A percentile compares a stretch with the other conserved stretches of the same genome.
phyloP scores from a whole-genome alignment of 768 basidiomycete species.

The Favolaschia claudopus region DNA sequence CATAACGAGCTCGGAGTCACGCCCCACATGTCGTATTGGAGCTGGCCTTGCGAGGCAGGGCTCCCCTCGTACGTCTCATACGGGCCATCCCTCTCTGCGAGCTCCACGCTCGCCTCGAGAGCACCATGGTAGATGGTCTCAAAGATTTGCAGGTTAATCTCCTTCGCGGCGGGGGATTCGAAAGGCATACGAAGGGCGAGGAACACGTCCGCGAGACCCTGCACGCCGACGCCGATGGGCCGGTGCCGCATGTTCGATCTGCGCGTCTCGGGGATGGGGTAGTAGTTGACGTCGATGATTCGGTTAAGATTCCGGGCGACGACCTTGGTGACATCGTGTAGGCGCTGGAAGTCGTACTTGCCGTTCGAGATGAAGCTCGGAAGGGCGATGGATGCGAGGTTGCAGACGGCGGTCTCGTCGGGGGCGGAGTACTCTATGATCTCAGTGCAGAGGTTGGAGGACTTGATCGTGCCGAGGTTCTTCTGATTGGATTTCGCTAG shows the following conservation, averaged over 20 bases:
- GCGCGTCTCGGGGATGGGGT: slow-evolving; percentile 91
- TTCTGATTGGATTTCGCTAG: slow-evolving; percentile 97
- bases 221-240: slow-evolving; percentile 96
- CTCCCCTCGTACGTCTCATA: slow-evolving; percentile 93
- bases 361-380: slow-evolving; percentile 88
- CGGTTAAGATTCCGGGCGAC: slow-evolving; percentile 93
- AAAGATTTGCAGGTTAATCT: slow-evolving; percentile 94
- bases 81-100: slow-evolving; percentile 79
- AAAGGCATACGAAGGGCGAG: slow-evolving; percentile 97
- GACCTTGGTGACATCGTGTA: slow-evolving; percentile 94
- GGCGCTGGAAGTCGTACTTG: slow-evolving; percentile 91
- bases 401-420: slow-evolving; percentile 98
- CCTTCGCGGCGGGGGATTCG: slow-evolving; percentile 85
- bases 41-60: slow-evolving; percentile 85
- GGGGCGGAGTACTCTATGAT: slow-evolving; percentile 98
- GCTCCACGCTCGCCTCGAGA: slow-evolving; percentile 88
- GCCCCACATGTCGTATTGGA: slow-evolving; percentile 97
- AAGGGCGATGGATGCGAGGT: slow-evolving; percentile 95
- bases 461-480: slow-evolving; percentile 99
- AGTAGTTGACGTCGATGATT: slow-evolving; percentile 95
- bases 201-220: slow-evolving; percentile 97
- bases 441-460: slow-evolving; percentile 98
- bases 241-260: slow-evolving; percentile 97
- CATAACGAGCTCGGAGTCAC: slow-evolving; percentile 88
- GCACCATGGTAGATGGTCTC: slow-evolving; percentile 99